Evolutionary conservation across 2,329 filamentous ascomycete genomes (phyloP).

Genomic region (Arthrinium phaeospermum): DNA sequence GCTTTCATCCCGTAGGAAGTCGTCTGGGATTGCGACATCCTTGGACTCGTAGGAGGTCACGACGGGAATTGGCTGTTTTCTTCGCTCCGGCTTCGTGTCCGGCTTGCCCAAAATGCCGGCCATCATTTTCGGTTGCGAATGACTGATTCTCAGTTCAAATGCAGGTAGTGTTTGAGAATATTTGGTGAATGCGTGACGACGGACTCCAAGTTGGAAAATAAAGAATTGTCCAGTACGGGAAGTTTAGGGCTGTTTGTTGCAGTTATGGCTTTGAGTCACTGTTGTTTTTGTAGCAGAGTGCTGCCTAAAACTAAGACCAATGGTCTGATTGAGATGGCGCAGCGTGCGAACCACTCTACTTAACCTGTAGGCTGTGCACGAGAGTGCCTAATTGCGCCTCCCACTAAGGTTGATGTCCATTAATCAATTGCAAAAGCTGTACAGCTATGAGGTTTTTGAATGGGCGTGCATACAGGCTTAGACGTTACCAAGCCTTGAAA

Average conservation of each 20-base stretch:
- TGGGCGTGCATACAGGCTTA: background rate
- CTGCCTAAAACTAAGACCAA: conserved; percentile 1
- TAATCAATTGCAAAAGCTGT: background rate
- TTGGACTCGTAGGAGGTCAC: conserved; percentile 41
- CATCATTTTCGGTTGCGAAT: background rate
- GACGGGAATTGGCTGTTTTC: conserved; percentile 28
- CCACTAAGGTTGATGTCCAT: no score
- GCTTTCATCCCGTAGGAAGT: conserved; percentile 53
- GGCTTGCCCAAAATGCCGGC: background rate
- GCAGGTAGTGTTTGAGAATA: background rate
- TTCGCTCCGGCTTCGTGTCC: background rate
- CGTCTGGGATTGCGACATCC: conserved; percentile 46
- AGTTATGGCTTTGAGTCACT: background rate
- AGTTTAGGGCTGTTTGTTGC: background rate
- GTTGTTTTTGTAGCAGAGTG: background rate
- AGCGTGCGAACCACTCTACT: background rate
- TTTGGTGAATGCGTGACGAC: background rate
- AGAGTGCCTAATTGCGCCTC: background rate
- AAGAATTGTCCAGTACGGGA: background rate
- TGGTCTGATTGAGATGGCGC: background rate
- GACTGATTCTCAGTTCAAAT: background rate
- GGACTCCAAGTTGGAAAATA: no score
- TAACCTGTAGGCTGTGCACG: background rate
- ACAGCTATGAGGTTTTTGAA: background rate
- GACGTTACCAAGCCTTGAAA: background rate